Evolutionary conservation across 2,329 filamentous ascomycete genomes (phyloP), one percentile per base, ranked within the genome.

Genomic region (Arthroderma sp.): DNA sequence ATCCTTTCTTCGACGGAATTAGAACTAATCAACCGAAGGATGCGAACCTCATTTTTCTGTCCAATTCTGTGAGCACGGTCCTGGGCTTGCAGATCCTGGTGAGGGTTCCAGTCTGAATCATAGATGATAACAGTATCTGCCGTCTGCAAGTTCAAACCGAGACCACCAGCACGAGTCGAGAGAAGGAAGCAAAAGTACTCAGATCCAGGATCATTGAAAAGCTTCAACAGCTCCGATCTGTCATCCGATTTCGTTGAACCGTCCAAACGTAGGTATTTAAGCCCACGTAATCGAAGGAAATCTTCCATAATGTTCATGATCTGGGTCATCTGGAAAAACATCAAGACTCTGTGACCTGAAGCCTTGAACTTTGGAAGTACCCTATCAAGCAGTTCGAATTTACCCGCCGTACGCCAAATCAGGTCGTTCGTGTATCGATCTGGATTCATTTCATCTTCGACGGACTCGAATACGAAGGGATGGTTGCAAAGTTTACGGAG

Each of bases 221-320:
- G 73, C 56, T 77, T 83, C 48, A 98, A 70, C 46, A 98, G 73
- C 42, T 94, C 87, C 1, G 88, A 95, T 53, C 91, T 86, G 66
- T 98, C 91, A 58, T 98, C 91, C 1, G 91, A 88, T 64, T 98
- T 98, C 38, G 91, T 98, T 0, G 87, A 91, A 70, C 91, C 91
- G 58, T 98, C 91, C 48, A 98, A 73, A 61, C 91, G 87, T 53
- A 98, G 74, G 61, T 94, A 98, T 58, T 83, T 75, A 54, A 94
- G 73, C 39, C 82, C 83, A 52, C 86, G 78, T 58, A 86, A 82
- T 3, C 89, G 82, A 50, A 98, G 68, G 63, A 94, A 98, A 62
- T 98, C 91, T 57, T 98, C 91, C 91, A 98, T 96, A 58, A 98
- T 98, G 66, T 98, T 94, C 91, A 98, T 98, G 61, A 98, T 98